Percentiles rank a stretch among this genome's conserved stretches.
phyloP scores from a whole-genome alignment of 2,329 filamentous ascomycete genomes.

The Colletotrichum shisoi region DNA sequence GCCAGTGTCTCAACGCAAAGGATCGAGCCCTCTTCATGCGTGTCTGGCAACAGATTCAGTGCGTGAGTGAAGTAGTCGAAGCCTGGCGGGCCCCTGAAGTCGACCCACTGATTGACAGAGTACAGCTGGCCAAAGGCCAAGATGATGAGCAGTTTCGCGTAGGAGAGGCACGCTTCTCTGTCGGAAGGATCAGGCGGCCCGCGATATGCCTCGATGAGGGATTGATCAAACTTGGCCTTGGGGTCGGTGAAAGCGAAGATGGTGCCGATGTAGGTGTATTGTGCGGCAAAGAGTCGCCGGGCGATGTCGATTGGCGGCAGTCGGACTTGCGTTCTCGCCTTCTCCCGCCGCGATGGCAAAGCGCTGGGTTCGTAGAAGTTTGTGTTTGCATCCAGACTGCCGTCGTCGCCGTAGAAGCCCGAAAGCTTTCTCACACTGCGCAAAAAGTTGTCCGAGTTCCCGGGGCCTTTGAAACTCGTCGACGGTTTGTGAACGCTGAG shows the following conservation, averaged over 20 bases:
- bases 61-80: conserved; percentile 64
- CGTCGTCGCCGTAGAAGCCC: conserved; percentile 47
- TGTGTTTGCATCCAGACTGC: conserved; percentile 45
- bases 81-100: conserved; percentile 61
- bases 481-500: conserved; percentile 47
- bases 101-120: conserved; percentile 64
- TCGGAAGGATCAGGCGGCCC: conserved; percentile 53
- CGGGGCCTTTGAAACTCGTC: conserved; percentile 50
- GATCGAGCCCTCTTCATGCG: conserved; percentile 63
- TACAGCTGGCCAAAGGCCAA: conserved; percentile 65
- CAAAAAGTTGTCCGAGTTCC: conserved; percentile 52
- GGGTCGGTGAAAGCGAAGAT: conserved; percentile 64
- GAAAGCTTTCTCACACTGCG: conserved; percentile 50
- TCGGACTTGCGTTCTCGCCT: conserved; percentile 44
- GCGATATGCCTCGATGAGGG: conserved; percentile 55
- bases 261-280: conserved; percentile 65
- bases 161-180: conserved; percentile 57
- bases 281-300: conserved; percentile 58
- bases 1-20: conserved; percentile 64
- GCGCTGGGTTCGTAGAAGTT: conserved; percentile 49
- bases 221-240: conserved; percentile 53
- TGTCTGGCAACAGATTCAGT: conserved; percentile 60
- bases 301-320: conserved; percentile 61
- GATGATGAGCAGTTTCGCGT: conserved; percentile 61
- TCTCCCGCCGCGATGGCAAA: conserved; percentile 47